phyloP scores from a whole-genome alignment of 345 rosid genomes.

The Alliaria petiolata region DNA sequence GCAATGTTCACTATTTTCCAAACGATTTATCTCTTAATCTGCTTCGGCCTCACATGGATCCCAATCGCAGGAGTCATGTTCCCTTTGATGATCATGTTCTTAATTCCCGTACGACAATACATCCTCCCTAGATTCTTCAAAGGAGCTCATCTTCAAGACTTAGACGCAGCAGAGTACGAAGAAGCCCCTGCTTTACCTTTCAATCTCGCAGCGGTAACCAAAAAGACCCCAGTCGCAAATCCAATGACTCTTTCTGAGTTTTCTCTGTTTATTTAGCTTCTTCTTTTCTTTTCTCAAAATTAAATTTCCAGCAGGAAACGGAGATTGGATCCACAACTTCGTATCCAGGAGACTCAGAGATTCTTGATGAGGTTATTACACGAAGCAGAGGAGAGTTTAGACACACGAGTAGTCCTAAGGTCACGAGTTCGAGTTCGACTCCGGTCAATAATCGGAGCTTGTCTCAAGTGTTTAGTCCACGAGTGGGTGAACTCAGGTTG shows the following conservation, averaged over 20 bases:
- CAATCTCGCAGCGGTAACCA: slow-evolving; percentile 37
- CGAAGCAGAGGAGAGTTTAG: slow-evolving; percentile 95
- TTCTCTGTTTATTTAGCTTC: neutral
- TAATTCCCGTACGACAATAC: slow-evolving; percentile 86
- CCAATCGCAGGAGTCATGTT: slow-evolving; percentile 95
- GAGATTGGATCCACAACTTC: slow-evolving; percentile 57
- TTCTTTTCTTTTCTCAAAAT: neutral
- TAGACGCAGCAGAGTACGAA: slow-evolving; percentile 95
- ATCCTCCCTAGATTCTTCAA: slow-evolving; percentile 84
- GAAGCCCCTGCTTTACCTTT: slow-evolving; percentile 93
- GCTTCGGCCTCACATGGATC: slow-evolving; percentile 94
- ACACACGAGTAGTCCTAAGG: slow-evolving; percentile 64
- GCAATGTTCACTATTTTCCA: slow-evolving; percentile 81
- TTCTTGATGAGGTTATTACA: slow-evolving; percentile 81
- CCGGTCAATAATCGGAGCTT: slow-evolving; percentile 53
- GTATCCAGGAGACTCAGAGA: slow-evolving; percentile 59
- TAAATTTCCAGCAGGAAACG: slow-evolving; percentile 37
- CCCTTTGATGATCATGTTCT: slow-evolving; percentile 91
- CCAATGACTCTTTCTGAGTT: neutral
- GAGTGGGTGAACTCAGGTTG: slow-evolving; percentile 59
- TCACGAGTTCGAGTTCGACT: slow-evolving; percentile 67
- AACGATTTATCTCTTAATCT: slow-evolving; percentile 61
- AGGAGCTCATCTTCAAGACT: slow-evolving; percentile 78
- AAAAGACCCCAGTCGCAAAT: neutral
- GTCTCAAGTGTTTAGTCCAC: slow-evolving; percentile 50